These are phyloP conservation scores for Clarireedia monteithiana DNA, from an alignment of 2,329 filamentous ascomycete genomes.

Conservation along the genomic window DNA sequence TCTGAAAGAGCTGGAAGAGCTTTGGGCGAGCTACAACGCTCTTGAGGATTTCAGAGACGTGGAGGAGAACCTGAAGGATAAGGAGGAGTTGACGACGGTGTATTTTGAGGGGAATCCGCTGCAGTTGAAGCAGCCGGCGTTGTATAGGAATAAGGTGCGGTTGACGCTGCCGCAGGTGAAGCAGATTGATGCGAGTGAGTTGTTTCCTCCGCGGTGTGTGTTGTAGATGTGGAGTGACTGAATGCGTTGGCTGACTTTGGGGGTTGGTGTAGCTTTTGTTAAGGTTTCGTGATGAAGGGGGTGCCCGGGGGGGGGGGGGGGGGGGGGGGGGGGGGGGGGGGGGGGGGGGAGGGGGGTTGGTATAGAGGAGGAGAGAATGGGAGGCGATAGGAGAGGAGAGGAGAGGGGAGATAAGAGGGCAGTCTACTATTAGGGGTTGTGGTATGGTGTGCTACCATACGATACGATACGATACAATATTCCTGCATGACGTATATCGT, in stretches of 20 bases:
- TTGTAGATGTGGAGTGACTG: not conserved
- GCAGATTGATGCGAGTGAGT: slow-evolving; percentile 97
- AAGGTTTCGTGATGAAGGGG: slow-evolving; percentile 24
- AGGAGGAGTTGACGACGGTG: slow-evolving; percentile 74
- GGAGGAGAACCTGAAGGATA: slow-evolving; percentile 69
- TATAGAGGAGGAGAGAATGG: not conserved
- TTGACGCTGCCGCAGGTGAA: slow-evolving; percentile 78
- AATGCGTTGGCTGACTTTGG: not conserved
- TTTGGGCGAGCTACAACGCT: slow-evolving; percentile 91
- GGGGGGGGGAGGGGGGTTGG: not conserved
- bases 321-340: not conserved
- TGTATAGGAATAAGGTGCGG: slow-evolving; percentile 91
- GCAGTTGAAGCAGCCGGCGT: slow-evolving; percentile 67
- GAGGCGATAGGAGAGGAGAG: not conserved
- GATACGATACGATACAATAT: no score
- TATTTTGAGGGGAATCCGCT: slow-evolving; percentile 96
- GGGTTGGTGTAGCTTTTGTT: slow-evolving; percentile 23
- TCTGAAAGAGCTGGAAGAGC: slow-evolving; percentile 69
- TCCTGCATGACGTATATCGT: no score
- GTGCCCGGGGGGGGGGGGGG: not conserved
- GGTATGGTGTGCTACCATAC: no score
- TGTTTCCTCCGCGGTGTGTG: not conserved
- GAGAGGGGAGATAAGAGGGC: not conserved
- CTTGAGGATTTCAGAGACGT: slow-evolving; percentile 75
- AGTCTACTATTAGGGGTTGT: no score